Base-by-base conservation (phyloP, 192 early-diverging fungal species). In the Backusella psychrophila region DNA sequence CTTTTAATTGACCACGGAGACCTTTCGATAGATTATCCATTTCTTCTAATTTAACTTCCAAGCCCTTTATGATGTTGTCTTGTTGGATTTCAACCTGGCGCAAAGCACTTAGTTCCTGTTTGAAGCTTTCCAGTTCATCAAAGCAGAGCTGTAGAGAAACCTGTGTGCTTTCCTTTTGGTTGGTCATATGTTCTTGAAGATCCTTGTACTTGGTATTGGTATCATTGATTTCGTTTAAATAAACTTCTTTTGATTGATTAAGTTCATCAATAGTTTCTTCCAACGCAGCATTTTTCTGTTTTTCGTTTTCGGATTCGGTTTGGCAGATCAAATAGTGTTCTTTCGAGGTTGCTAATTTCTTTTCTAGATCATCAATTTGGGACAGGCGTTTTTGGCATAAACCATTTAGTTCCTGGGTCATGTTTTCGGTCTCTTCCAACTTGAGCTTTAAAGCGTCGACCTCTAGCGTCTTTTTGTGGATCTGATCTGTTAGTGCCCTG, bases 51-150 rank as follows among this genome's bases (percentile, higher is more conserved):
- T 82, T 78, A 0, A 44, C 21, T 35, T 82, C 81, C 3, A 78
- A 36, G 3, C 74, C 65, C 33, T 67, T 26, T 23, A 82, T 82
- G 31, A 82, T 73, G 7, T 31, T 67, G 33, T 82, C 81, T 77
- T 82, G 81, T 33, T 82, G 79, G 31, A 74, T 66, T n/a, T 79
- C 81, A 12, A 82, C 81, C 12, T 53, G 41, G 6, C 56, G 74
- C 19, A 82, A 31, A 19, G 74, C 77, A 35, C 68, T 59, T 19
- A 82, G 35, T 49, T 82, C 81, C 29, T 70, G 35, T 21, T 79
- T 72, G 66, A 82, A 39, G 39, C 73, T 76, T 56, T 82, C 77
- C 11, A 78, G 52, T 63, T 82, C 75, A 70, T 76, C 74, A 1
- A 82, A 29, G 15, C 78, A 70, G 4, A 63, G 69, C 4, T 70